Base-by-base conservation (phyloP, 306 rosid genomes). In the Mimosa bimucronata region DNA sequence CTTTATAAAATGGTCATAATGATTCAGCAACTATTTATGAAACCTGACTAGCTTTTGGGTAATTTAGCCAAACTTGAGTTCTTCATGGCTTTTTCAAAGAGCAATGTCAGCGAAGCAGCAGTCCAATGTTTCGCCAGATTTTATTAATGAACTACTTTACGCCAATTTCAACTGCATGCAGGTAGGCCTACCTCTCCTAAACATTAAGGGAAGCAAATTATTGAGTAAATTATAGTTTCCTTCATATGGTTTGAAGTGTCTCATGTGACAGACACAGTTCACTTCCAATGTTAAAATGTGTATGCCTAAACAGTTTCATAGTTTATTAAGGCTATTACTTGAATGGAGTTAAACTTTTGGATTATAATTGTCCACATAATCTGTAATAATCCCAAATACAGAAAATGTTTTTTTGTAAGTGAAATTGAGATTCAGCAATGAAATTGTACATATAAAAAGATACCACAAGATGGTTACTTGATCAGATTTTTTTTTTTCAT, bases 51-150 rank as follows among this genome's bases (percentile, higher is more conserved):
- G 18, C 19, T 79, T 78, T 38, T 80, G 66, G 70, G 30, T 76
- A 64, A 71, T 84, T 84, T 92, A 95, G 98, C 98, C 98, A 53
- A 95, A 92, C 81, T 87, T 92, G 85, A 92, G 98, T 76, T 83
- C 98, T 85, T 91, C 98, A 58, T 95, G 98, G 98, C 84, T 95
- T 87, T 95, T 95, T 85, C 98, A 95, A 91, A 95, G 94, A 86
- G 98, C 98, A 80, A 95, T 95, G 98, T 92, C 98, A 31, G 98
- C 96, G 44, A 92, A 90, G 81, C 83, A 84, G 81, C 86, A 77
- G 58, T 79, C 92, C 42, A 85, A 89, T 85, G 88, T 95, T 82
- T 86, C 96, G 30, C 86, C 85, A 72, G 93, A 91, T 83, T 95
- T 95, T 66, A 92, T 95, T 19, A 95, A 90, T 82, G 97, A 95